Percentiles rank a stretch among this genome's conserved stretches.
Evolutionary conservation across 2,329 filamentous ascomycete genomes (phyloP).

Genomic region (Botrytis porri): DNA sequence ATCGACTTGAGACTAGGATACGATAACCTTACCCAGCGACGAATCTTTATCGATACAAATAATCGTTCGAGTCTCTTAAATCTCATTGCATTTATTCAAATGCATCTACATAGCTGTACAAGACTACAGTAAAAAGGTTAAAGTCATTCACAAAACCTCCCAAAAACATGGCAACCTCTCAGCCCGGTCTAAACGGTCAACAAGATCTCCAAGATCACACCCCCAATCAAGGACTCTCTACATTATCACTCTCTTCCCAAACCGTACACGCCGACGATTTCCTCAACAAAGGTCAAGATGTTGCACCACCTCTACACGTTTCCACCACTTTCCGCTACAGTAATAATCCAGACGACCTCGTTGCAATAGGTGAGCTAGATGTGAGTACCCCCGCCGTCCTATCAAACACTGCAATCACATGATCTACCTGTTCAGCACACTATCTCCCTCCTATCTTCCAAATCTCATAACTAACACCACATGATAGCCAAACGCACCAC

Average conservation of each 20-base stretch:
- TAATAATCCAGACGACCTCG: constrained; percentile 64
- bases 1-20: neutral
- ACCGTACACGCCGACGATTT: constrained; percentile 81
- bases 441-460: neutral
- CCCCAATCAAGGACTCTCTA: constrained; percentile 23
- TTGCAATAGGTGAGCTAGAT: constrained; percentile 50
- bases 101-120: neutral
- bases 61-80: neutral
- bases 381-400: constrained; percentile 43
- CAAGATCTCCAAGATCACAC: constrained; percentile 25
- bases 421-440: constrained; percentile 15
- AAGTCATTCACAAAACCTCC: neutral
- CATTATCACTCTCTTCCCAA: constrained; percentile 61
- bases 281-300: constrained; percentile 70
- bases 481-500: constrained; percentile 40
- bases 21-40: too few relatives aligned
- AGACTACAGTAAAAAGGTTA: neutral
- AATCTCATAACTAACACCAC: constrained; percentile 38
- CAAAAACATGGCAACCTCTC: constrained; percentile 24
- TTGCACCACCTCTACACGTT: constrained; percentile 86
- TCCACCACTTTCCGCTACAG: constrained; percentile 88
- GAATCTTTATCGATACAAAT: neutral
- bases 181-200: constrained; percentile 22
- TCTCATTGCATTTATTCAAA: neutral
- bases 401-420: constrained; percentile 26